Evolutionary conservation across 495 filamentous ascomycete genomes (phyloP).

Genomic region (Penicillium chermesinum): DNA sequence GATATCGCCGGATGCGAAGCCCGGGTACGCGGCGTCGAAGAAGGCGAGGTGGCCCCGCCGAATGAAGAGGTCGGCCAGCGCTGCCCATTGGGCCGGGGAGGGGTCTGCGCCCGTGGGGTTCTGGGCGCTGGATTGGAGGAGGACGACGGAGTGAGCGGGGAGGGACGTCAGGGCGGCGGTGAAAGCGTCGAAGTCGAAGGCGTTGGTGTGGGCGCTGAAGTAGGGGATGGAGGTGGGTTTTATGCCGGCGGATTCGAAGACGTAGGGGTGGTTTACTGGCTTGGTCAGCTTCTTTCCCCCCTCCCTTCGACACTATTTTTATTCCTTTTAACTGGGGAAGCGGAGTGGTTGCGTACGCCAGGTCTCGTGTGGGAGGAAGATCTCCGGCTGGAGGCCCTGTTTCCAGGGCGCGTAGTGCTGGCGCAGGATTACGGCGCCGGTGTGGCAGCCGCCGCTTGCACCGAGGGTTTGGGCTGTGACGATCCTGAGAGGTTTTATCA

Average conservation of each 20-base stretch:
- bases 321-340: neutral
- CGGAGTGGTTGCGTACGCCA: slow-evolving; percentile 3
- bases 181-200: slow-evolving; percentile 9
- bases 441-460: slow-evolving; percentile 14
- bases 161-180: slow-evolving; percentile 2
- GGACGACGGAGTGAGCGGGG: slow-evolving; percentile 14
- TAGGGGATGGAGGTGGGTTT: slow-evolving; percentile 11
- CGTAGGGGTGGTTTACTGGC: slow-evolving; percentile 10
- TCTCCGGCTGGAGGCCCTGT: slow-evolving; percentile 1
- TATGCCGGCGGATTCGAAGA: slow-evolving; percentile 10
- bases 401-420: slow-evolving; percentile 16
- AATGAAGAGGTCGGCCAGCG: slow-evolving; percentile 8
- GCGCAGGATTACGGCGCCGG: slow-evolving; percentile 7
- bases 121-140: slow-evolving; percentile 13
- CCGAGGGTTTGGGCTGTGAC: slow-evolving; percentile 12
- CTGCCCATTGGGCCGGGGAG: slow-evolving; percentile 9
- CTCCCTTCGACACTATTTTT: no score
- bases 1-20: slow-evolving; percentile 14
- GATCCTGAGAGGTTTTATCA: slow-evolving; percentile 1
- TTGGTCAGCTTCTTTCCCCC: neutral
- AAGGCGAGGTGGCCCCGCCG: slow-evolving; percentile 15
- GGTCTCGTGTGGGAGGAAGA: slow-evolving; percentile 12
- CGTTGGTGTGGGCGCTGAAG: slow-evolving; percentile 10
- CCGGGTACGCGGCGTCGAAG: slow-evolving; percentile 15
- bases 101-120: slow-evolving; percentile 18